phyloP scores from a whole-genome alignment of 2,329 filamentous ascomycete species.

The Alternaria sp. region DNA sequence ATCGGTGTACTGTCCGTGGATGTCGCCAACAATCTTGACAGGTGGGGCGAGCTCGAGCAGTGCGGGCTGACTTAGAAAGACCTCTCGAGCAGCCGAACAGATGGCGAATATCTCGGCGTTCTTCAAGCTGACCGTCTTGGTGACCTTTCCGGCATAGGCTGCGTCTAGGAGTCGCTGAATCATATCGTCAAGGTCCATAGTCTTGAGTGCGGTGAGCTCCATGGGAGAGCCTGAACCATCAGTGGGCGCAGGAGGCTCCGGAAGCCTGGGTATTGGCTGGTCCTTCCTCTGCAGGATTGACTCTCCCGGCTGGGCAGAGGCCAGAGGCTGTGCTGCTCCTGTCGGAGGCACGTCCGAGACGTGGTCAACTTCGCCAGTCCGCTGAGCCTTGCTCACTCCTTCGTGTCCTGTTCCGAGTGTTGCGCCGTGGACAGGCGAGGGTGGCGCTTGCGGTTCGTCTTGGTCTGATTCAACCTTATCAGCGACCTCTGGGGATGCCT shows the following conservation, averaged over 20 bases:
- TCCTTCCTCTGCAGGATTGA: constrained; percentile 89
- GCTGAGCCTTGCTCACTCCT: constrained; percentile 81
- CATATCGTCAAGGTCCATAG: constrained; percentile 95
- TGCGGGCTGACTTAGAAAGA: constrained; percentile 90
- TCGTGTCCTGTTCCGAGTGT: constrained; percentile 77
- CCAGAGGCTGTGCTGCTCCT: constrained; percentile 64
- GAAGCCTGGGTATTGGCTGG: constrained; percentile 70
- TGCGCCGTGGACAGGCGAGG: constrained; percentile 84
- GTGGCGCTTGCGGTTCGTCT: constrained; percentile 64
- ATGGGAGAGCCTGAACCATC: constrained; percentile 67
- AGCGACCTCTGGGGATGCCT: constrained; percentile 49
- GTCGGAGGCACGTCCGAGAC: constrained; percentile 90
- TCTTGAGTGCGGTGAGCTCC: constrained; percentile 88
- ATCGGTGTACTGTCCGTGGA: constrained; percentile 96
- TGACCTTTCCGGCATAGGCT: constrained; percentile 94
- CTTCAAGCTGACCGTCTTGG: constrained; percentile 95
- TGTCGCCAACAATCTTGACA: constrained; percentile 97
- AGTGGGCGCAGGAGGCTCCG: constrained; percentile 58
- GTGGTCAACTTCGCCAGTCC: constrained; percentile 88
- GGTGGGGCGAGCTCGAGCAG: constrained; percentile 90
- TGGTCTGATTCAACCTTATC: constrained; percentile 46
- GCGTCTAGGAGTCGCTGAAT: constrained; percentile 94
- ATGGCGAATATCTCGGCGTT: constrained; percentile 97
- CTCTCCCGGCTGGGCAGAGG: constrained; percentile 76
- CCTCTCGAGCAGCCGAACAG: constrained; percentile 85